phyloP scores from a whole-genome alignment of 495 filamentous ascomycete species.

The Penicillium salamii region DNA sequence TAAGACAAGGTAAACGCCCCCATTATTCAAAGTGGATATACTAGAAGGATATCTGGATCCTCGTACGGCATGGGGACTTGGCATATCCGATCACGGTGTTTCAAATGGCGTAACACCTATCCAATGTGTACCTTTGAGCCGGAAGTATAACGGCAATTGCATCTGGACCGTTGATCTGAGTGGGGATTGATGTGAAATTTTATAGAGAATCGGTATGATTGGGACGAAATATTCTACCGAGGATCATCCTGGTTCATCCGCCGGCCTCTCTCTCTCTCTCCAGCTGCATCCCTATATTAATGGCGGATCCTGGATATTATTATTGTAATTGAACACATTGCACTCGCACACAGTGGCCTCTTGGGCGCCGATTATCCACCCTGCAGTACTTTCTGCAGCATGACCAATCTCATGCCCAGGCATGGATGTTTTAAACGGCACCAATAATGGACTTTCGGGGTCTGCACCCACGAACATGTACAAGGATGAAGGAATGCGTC shows the following conservation, averaged over 20 bases:
- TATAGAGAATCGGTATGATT: neutral
- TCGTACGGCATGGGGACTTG: neutral
- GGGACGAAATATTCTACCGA: neutral
- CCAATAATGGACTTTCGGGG: conserved; percentile 1
- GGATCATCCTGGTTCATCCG: conserved; percentile 11
- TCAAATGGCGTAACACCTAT: neutral
- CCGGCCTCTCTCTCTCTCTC: conserved; percentile 6
- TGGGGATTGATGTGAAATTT: neutral
- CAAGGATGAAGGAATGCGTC: neutral
- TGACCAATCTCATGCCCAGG: conserved; percentile 10
- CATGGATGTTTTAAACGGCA: neutral
- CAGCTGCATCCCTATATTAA: conserved; percentile 20
- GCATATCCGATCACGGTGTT: neutral
- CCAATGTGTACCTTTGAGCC: neutral
- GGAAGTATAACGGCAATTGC: conserved; percentile 1
- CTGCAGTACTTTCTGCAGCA: conserved; percentile 8
- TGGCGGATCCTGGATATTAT: neutral
- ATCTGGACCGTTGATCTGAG: neutral
- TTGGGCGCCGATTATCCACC: conserved; percentile 1
- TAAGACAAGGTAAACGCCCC: neutral
- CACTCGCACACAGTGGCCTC: neutral
- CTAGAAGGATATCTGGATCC: neutral
- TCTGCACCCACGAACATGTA: neutral
- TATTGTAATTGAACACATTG: too few species aligned
- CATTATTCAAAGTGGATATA: conserved; percentile 1